Evolutionary conservation across 257 asterid genomes (phyloP).

Genomic region (Capsicum chinense): DNA sequence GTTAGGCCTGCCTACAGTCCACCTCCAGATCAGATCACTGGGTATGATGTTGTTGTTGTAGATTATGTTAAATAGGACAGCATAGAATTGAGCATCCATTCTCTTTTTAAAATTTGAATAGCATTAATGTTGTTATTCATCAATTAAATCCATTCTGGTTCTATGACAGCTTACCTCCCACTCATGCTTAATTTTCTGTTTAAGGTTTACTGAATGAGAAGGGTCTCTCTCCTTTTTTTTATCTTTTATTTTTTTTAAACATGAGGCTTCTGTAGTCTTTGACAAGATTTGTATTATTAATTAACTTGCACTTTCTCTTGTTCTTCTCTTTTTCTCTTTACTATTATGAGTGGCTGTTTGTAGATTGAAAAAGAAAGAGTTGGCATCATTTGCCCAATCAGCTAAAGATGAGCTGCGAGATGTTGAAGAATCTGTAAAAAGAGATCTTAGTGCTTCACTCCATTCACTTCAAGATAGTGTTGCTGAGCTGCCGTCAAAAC

Average conservation of each 20-base stretch:
- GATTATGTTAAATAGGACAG: background rate
- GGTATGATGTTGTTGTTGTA: background rate
- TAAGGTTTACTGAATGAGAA: background rate
- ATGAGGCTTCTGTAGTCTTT: background rate
- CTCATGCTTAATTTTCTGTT: background rate
- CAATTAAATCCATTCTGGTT: background rate
- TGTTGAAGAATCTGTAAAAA: slow-evolving; percentile 43
- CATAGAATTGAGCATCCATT: slow-evolving; percentile 6
- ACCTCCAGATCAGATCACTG: background rate
- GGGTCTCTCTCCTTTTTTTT: background rate
- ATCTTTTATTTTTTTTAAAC: background rate
- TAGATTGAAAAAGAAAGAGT: slow-evolving; percentile 81
- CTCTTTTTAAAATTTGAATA: background rate
- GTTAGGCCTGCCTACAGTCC: background rate
- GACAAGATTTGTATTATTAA: slow-evolving; percentile 10
- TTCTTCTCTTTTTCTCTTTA: slow-evolving; percentile 24
- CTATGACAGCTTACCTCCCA: background rate
- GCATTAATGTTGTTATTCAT: background rate
- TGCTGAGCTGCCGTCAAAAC: slow-evolving; percentile 21
- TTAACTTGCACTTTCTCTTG: slow-evolving; percentile 21
- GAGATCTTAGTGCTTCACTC: slow-evolving; percentile 32
- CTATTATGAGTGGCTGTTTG: slow-evolving; percentile 32
- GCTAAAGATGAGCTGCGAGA: slow-evolving; percentile 46
- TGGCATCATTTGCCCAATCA: slow-evolving; percentile 68
- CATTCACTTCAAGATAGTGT: slow-evolving; percentile 35